Conservation (phyloP, 148 eudicot species). For the Drosera capensis region DNA sequence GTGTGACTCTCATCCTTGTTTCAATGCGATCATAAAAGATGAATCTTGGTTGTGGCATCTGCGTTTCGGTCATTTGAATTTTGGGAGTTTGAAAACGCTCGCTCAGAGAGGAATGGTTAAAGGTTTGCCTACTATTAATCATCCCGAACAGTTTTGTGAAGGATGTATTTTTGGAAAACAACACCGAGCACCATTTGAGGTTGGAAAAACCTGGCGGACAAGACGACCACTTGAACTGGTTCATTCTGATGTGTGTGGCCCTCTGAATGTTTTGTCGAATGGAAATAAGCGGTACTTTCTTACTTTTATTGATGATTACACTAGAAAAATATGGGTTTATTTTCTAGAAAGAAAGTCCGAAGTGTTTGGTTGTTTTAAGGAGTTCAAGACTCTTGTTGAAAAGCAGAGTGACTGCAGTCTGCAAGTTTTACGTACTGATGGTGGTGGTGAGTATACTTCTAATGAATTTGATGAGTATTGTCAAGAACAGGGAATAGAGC, state of each 20-base stretch:
- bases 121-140: not conserved
- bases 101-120: not conserved
- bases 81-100: not conserved
- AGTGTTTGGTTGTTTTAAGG: not conserved
- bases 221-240: not conserved
- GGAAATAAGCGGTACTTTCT: not conserved
- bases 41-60: not conserved
- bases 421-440: not conserved
- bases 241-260: not conserved
- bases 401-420: not conserved
- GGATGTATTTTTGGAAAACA: conserved; percentile 1
- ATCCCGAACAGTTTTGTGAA: not conserved
- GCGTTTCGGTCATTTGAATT: not conserved
- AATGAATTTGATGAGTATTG: not conserved
- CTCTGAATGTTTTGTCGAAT: not conserved
- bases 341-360: not conserved
- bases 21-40: conserved; percentile 1
- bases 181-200: not conserved
- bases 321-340: conserved; percentile 1
- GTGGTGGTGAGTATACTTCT: not conserved
- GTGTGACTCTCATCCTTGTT: not conserved
- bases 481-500: not conserved
- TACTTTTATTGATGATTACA: conserved; percentile 1
- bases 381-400: not conserved
- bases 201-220: not conserved